A percentile compares a stretch with the other conserved stretches of the same genome.
Conservation (phyloP, 2,329 filamentous ascomycete species). For the Ceratocystis ficicola region DNA sequence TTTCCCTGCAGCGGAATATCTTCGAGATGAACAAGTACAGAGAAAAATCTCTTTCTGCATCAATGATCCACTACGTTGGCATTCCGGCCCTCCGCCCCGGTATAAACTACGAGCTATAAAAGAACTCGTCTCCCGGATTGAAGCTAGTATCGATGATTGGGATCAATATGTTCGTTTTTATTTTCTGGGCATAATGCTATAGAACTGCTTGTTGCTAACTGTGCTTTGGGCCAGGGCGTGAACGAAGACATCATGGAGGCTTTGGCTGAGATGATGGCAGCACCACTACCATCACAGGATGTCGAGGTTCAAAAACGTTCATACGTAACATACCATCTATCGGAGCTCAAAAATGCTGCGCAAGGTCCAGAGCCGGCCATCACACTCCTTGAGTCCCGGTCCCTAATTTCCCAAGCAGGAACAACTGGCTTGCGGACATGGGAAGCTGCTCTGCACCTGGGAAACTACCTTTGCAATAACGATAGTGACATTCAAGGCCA, state of each 20-base stretch:
- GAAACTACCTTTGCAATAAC: slow-evolving; percentile 50
- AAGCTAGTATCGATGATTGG: slow-evolving; percentile 64
- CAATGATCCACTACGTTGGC: background rate
- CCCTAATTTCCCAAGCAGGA: slow-evolving; percentile 55
- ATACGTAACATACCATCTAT: slow-evolving; percentile 58
- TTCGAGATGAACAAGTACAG: slow-evolving; percentile 53
- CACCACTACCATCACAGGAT: slow-evolving; percentile 51
- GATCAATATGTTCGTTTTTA: slow-evolving; percentile 65
- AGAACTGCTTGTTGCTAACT: slow-evolving; percentile 12
- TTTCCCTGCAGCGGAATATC: slow-evolving; percentile 47
- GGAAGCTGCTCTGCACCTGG: slow-evolving; percentile 67
- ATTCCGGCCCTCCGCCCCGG: slow-evolving; percentile 43
- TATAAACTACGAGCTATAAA: slow-evolving; percentile 67
- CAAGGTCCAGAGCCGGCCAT: slow-evolving; percentile 30
- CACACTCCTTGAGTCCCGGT: slow-evolving; percentile 56
- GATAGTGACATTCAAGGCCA: slow-evolving; percentile 39
- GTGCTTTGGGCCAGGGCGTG: slow-evolving; percentile 50
- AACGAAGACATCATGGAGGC: slow-evolving; percentile 65
- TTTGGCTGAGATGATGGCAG: slow-evolving; percentile 52
- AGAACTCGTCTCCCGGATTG: slow-evolving; percentile 55
- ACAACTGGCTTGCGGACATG: slow-evolving; percentile 70
- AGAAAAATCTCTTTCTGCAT: slow-evolving; percentile 22
- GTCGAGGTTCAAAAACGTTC: slow-evolving; percentile 57
- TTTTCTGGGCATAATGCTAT: background rate
- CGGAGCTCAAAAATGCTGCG: slow-evolving; percentile 24